These are phyloP conservation scores for Fusarium euwallaceae DNA, from an alignment of 2,329 filamentous ascomycete species.

Conservation along the genomic window DNA sequence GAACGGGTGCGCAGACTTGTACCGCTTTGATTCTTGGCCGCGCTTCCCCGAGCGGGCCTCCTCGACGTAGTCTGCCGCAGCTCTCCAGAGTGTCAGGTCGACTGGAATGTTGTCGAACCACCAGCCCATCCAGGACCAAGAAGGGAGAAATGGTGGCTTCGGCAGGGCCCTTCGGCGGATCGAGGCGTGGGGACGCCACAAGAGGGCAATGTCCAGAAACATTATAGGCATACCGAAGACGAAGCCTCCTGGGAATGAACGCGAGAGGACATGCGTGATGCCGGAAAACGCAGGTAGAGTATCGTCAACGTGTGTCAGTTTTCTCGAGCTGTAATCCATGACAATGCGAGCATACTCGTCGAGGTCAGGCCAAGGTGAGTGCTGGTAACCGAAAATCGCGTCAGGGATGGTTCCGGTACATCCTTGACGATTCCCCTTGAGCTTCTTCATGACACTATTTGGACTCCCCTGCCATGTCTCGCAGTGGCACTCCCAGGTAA, in stretches of 20 bases:
- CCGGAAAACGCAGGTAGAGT: conserved; percentile 59
- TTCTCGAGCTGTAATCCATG: conserved; percentile 58
- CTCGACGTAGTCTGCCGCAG: conserved; percentile 59
- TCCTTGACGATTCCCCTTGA: conserved; percentile 49
- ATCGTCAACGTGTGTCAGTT: conserved; percentile 57
- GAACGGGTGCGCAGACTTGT: conserved; percentile 55
- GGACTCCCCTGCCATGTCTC: conserved; percentile 56
- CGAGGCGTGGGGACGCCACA: conserved; percentile 60
- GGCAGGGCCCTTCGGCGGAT: conserved; percentile 55
- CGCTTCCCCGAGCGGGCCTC: conserved; percentile 50
- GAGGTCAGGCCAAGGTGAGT: conserved; percentile 60
- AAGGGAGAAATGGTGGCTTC: conserved; percentile 56
- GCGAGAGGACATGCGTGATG: conserved; percentile 58
- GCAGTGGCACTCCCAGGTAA: conserved; percentile 63
- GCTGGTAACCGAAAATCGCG: conserved; percentile 55
- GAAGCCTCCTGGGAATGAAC: conserved; percentile 58
- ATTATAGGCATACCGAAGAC: conserved; percentile 61
- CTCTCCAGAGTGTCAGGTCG: conserved; percentile 58
- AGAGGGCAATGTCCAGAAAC: conserved; percentile 60
- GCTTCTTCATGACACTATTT: conserved; percentile 48
- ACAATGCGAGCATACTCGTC: conserved; percentile 60
- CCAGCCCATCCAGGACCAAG: conserved; percentile 64
- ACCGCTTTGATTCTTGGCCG: conserved; percentile 51
- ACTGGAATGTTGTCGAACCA: conserved; percentile 60
- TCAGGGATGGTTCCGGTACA: conserved; percentile 51